Percentiles rank a stretch among this genome's conserved stretches.
phyloP scores from a whole-genome alignment of 139 green algal genomes.

The Spirogloea muscicola region DNA sequence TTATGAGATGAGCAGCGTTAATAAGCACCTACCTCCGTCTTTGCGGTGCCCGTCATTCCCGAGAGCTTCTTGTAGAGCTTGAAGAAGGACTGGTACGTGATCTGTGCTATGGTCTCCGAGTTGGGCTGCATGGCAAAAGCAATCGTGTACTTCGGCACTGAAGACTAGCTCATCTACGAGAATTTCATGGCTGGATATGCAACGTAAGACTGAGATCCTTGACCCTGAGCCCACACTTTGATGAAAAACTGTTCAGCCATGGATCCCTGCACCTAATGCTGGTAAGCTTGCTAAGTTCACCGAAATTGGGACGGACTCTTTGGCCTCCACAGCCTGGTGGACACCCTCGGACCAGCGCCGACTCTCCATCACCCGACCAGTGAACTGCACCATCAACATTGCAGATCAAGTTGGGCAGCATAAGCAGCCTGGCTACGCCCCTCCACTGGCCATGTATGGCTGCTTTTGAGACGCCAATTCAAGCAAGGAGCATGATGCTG shows the following conservation, averaged over 20 bases:
- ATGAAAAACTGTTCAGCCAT: too few species aligned
- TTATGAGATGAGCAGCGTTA: too few species aligned
- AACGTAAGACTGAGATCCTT: not conserved
- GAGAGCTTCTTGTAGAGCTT: slow-evolving; percentile 59
- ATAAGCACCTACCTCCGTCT: slow-evolving; percentile 20
- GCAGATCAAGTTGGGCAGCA: not conserved
- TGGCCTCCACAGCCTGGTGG: slow-evolving; percentile 74
- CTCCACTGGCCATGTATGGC: too few species aligned
- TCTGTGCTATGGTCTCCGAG: slow-evolving; percentile 37
- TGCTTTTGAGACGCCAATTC: too few species aligned
- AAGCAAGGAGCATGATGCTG: not conserved
- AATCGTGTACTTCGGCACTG: too few species aligned
- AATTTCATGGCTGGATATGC: not conserved
- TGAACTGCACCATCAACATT: slow-evolving; percentile 13
- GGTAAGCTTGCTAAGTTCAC: too few species aligned
- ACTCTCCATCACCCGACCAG: slow-evolving; percentile 28
- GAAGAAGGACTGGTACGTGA: slow-evolving; percentile 74
- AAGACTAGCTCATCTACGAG: too few species aligned
- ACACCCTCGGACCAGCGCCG: slow-evolving; percentile 63
- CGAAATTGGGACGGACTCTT: slow-evolving; percentile 67
- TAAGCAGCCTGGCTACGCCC: not conserved
- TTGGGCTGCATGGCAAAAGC: slow-evolving; percentile 34
- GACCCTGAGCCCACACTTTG: not conserved
- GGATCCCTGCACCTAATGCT: too few species aligned
- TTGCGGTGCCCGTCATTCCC: slow-evolving; percentile 67